These are phyloP conservation scores for Phytophthora meadii DNA, from an alignment of 352 stramenopile genomes.

Conservation along the genomic window DNA sequence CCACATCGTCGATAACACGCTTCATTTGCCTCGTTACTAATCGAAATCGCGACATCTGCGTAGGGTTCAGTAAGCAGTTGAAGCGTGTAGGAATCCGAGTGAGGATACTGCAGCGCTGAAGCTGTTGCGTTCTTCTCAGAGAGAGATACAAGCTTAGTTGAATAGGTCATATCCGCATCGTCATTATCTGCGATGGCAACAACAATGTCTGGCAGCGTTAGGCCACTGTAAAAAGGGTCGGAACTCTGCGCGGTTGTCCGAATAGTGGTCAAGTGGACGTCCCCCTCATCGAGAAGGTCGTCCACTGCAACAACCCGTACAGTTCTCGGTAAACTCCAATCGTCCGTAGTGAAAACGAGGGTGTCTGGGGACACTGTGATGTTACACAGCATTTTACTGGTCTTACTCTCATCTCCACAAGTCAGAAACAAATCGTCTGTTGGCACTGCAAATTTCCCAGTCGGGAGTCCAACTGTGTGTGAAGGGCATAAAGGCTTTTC, in stretches of 20 bases:
- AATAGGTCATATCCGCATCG: conserved; percentile 54
- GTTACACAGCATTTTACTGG: conserved; percentile 58
- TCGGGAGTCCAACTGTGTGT: conserved; percentile 13
- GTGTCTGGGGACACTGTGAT: conserved; percentile 59
- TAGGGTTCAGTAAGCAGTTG: conserved; percentile 67
- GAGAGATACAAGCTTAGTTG: conserved; percentile 45
- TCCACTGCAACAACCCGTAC: conserved; percentile 77
- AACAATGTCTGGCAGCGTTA: conserved; percentile 68
- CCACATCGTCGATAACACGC: conserved; percentile 78
- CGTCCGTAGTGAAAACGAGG: conserved; percentile 53
- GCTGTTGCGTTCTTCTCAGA: conserved; percentile 35
- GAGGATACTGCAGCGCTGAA: conserved; percentile 29
- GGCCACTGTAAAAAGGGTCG: conserved; percentile 63
- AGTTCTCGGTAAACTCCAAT: conserved; percentile 72
- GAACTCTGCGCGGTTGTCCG: conserved; percentile 45
- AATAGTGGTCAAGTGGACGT: conserved; percentile 71
- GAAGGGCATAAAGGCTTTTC: conserved; percentile 42
- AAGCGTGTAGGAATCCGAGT: conserved; percentile 52
- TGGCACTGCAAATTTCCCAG: conserved; percentile 15
- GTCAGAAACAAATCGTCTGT: conserved; percentile 16
- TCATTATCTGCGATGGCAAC: conserved; percentile 81
- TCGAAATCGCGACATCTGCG: conserved; percentile 75
- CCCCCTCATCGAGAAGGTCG: conserved; percentile 70
- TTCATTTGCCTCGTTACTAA: conserved; percentile 74
- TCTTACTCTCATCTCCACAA: conserved; percentile 29